Evolutionary conservation across 768 basidiomycete genomes (phyloP), one percentile per base, ranked within the genome.

Genomic region (Panaeolus papilionaceus): DNA sequence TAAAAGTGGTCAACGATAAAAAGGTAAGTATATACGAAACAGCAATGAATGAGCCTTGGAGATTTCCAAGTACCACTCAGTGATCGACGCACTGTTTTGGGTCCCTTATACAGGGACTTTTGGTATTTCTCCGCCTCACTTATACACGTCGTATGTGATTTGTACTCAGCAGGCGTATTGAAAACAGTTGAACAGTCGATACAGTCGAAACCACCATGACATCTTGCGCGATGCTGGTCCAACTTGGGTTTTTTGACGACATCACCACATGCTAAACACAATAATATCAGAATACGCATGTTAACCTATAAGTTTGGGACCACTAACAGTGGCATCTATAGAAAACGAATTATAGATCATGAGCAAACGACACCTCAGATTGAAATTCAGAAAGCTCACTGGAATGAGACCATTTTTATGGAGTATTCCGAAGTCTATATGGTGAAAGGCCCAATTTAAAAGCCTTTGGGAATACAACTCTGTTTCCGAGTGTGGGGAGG

Each of bases 121-220:
- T 98, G 88, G 74, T 98, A 97, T 76, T 97, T 98, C 78, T 98
- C 93, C 2, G 93, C 96, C 79, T 98, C 96, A 68, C 86, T 89
- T 51, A 98, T 89, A 77, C 96, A 98, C 38, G 86, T 82, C 10
- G 92, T 96, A 75, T 98, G 93, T 0, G 79, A 81, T 78, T 94
- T 95, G 83, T 89, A 97, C 68, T 95, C 88, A 9, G 83, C 82
- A 2, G 93, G 92, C 7, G 85, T 84, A 28, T 86, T 80, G 79
- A 97, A 98, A 0, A 92, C 92, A 62, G 84, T 91, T n/a, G 89
- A 91, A 78, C 95, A 98, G 75, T 98, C 95, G 74, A 95, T 88
- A 75, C 93, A 94, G 73, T 92, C 92, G 71, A 93, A 92, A 7
- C 90, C 86, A 2, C 86, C 72, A 65, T 88, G 81, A 73, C 92